phyloP scores from a whole-genome alignment of 495 filamentous ascomycete genomes.

The Pseudevernia furfuracea region DNA sequence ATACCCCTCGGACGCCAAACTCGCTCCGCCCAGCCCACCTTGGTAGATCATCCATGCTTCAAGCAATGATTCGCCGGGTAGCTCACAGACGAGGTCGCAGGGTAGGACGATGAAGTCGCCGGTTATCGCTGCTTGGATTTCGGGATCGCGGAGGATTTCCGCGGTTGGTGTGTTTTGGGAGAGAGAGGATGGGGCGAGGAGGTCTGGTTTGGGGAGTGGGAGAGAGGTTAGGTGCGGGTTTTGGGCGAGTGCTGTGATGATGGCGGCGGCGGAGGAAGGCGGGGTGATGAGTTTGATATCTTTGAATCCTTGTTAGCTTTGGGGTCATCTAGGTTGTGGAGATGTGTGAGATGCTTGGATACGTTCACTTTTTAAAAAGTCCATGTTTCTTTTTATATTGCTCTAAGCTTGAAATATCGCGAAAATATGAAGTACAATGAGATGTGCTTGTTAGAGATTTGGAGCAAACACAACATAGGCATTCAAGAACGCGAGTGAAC shows the following conservation, averaged over 20 bases:
- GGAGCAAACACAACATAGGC: neutral
- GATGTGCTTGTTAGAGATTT: neutral
- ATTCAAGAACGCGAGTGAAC: neutral
- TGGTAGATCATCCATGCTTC: conserved; percentile 90
- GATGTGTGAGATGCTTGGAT: neutral
- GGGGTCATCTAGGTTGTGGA: neutral
- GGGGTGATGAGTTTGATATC: conserved; percentile 81
- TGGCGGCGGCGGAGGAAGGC: conserved; percentile 59
- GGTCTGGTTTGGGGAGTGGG: conserved; percentile 61
- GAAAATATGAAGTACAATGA: neutral
- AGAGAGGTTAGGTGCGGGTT: conserved; percentile 81
- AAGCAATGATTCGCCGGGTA: conserved; percentile 69
- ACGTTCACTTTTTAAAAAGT: neutral
- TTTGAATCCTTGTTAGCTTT: conserved; percentile 27
- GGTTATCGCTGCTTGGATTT: conserved; percentile 61
- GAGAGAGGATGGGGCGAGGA: conserved; percentile 65
- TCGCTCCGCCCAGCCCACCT: conserved; percentile 50
- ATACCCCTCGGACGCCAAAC: conserved; percentile 21
- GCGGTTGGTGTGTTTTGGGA: conserved; percentile 78
- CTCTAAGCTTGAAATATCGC: neutral
- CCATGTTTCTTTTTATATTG: neutral
- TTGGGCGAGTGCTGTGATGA: conserved; percentile 71
- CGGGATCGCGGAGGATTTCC: conserved; percentile 74
- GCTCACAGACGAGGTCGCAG: conserved; percentile 88
- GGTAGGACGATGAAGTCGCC: conserved; percentile 85